Conservation (phyloP, 257 asterid species). For the Solanum commersonii region DNA sequence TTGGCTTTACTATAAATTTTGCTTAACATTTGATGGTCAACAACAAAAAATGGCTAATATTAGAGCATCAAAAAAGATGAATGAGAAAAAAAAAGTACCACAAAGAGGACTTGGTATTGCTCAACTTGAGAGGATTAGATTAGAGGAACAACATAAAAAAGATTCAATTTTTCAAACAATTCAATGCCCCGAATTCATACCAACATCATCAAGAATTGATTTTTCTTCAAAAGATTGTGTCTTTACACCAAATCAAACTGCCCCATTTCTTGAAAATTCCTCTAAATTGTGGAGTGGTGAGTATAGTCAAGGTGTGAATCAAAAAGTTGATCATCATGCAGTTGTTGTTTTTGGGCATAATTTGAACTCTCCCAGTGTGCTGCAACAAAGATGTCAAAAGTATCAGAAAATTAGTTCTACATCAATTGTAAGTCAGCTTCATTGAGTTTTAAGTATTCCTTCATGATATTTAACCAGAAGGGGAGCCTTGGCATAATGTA, state of each 20-base stretch:
- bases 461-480: neutral
- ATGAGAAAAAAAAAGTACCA: slow-evolving; percentile 54
- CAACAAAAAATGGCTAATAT: slow-evolving; percentile 30
- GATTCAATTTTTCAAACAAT: slow-evolving; percentile 29
- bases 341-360: slow-evolving; percentile 3
- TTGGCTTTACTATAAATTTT: slow-evolving; percentile 14
- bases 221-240: slow-evolving; percentile 10
- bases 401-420: slow-evolving; percentile 29
- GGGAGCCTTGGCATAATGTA: too few species aligned
- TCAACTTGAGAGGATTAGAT: slow-evolving; percentile 75
- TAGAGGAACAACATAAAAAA: slow-evolving; percentile 53
- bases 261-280: slow-evolving; percentile 15
- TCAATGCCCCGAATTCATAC: neutral
- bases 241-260: slow-evolving; percentile 29
- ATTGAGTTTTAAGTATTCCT: neutral
- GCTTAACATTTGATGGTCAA: slow-evolving; percentile 26
- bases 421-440: slow-evolving; percentile 30
- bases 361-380: slow-evolving; percentile 14
- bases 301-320: slow-evolving; percentile 11
- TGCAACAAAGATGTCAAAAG: slow-evolving; percentile 24
- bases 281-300: slow-evolving; percentile 34
- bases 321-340: too few species aligned
- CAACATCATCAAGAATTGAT: slow-evolving; percentile 19
- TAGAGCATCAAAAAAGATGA: slow-evolving; percentile 36
- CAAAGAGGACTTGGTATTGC: slow-evolving; percentile 96